These are phyloP conservation scores for Pilasporangium apinafurcum DNA, from an alignment of 352 stramenopile genomes.

Conservation along the genomic window DNA sequence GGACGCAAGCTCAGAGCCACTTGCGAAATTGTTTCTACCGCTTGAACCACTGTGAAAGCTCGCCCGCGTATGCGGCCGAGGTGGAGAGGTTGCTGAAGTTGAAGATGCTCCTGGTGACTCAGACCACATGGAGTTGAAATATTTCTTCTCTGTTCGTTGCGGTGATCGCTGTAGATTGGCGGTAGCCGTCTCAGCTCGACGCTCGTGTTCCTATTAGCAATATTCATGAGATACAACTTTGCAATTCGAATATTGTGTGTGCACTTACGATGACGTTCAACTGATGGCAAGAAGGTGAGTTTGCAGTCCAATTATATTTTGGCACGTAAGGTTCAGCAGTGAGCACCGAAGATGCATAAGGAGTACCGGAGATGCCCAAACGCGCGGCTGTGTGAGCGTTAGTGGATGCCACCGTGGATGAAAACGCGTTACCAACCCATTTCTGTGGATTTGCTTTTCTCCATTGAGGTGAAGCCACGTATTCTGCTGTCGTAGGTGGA, in stretches of 20 bases:
- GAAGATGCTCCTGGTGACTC: conserved; percentile 4
- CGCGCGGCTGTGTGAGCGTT: conserved; percentile 39
- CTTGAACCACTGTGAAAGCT: not conserved
- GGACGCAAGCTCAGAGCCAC: too few species aligned
- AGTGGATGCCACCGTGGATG: conserved; percentile 34
- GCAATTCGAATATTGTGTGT: not conserved
- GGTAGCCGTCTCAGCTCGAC: conserved; percentile 32
- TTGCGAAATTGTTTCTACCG: not conserved
- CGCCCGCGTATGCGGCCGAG: not conserved
- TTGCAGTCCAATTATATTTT: too few species aligned
- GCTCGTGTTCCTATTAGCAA: conserved; percentile 27
- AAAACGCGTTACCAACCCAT: conserved; percentile 46
- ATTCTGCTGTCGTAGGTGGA: conserved; percentile 38
- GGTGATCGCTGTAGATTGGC: conserved; percentile 22
- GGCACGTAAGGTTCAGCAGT: conserved; percentile 37
- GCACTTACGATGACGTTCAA: not conserved
- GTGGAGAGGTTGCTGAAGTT: not conserved
- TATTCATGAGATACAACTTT: not conserved
- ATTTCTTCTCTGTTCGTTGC: conserved; percentile 33
- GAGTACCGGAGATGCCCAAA: conserved; percentile 30
- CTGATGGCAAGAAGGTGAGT: not conserved
- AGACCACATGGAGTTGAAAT: conserved; percentile 61
- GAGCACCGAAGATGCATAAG: conserved; percentile 28
- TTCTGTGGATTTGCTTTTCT: conserved; percentile 38
- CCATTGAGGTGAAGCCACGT: conserved; percentile 52